Evolutionary conservation across 495 filamentous ascomycete genomes (phyloP).

Genomic region (Xylaria castorea): DNA sequence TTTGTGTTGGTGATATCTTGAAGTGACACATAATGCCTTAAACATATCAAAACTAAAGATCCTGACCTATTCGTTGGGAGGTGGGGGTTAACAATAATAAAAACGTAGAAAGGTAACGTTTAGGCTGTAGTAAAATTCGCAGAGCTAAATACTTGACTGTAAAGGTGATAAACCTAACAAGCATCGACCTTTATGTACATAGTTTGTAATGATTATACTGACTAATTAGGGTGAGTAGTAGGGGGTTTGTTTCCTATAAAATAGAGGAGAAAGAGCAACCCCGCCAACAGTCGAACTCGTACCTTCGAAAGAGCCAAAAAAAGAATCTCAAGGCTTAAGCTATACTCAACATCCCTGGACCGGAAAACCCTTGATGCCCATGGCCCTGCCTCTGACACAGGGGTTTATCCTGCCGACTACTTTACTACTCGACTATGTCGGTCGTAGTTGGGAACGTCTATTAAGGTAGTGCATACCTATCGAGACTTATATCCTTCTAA

Average conservation of each 20-base stretch:
- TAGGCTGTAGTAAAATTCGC: too few relatives aligned
- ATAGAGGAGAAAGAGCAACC: not conserved
- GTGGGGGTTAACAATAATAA: too few relatives aligned
- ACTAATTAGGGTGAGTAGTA: too few relatives aligned
- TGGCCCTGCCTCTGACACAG: not conserved
- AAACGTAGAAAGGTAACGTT: too few relatives aligned
- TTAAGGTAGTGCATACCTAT: not conserved
- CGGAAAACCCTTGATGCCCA: not conserved
- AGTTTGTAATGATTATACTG: too few relatives aligned
- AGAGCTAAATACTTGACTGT: too few relatives aligned
- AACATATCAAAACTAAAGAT: too few relatives aligned
- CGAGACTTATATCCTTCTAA: not conserved
- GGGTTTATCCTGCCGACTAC: not conserved
- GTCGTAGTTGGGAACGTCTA: not conserved
- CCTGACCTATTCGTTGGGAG: too few relatives aligned
- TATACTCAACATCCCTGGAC: not conserved
- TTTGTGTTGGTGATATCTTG: too few relatives aligned
- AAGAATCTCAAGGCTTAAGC: not conserved
- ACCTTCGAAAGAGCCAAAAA: not conserved
- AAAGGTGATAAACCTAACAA: too few relatives aligned
- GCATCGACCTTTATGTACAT: too few relatives aligned
- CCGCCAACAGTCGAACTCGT: not conserved
- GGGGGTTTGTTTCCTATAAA: not conserved
- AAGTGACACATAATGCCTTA: too few relatives aligned
- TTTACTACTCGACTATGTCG: not conserved